phyloP scores from a whole-genome alignment of 2,329 filamentous ascomycete genomes.

The Phaeosphaeria sp. region DNA sequence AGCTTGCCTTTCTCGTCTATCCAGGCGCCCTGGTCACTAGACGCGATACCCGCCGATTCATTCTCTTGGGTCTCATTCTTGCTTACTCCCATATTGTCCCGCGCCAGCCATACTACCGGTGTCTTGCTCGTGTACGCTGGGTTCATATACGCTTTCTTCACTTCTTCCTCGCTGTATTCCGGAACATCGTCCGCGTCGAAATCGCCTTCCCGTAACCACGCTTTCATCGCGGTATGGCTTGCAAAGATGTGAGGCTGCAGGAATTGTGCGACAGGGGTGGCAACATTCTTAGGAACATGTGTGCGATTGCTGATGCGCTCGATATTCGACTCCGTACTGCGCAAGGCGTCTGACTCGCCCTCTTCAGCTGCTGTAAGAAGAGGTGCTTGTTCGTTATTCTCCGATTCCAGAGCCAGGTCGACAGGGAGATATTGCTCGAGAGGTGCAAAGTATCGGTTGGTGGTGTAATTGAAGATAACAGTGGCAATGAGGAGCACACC shows the following conservation, averaged over 20 bases:
- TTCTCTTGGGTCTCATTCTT: conserved; percentile 40
- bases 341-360: conserved; percentile 30
- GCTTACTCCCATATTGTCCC: conserved; percentile 41
- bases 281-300: conserved; percentile 29
- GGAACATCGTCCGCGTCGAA: conserved; percentile 41
- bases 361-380: conserved; percentile 41
- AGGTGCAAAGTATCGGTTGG: conserved; percentile 44
- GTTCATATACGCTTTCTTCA: conserved; percentile 45
- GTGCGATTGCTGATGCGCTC: conserved; percentile 34
- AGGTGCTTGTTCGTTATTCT: conserved; percentile 37
- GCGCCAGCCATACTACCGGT: conserved; percentile 44
- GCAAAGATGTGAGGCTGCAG: conserved; percentile 46
- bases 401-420: conserved; percentile 33
- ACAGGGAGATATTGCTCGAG: conserved; percentile 45
- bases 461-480: conserved; percentile 40
- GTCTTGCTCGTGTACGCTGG: conserved; percentile 43
- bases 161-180: conserved; percentile 40
- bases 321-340: conserved; percentile 29
- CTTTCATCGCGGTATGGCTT: conserved; percentile 41
- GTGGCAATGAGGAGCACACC: conserved; percentile 40
- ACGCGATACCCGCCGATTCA: conserved; percentile 34
- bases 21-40: conserved; percentile 44
- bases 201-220: conserved; percentile 41
- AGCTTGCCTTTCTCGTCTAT: conserved; percentile 38
- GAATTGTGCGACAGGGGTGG: conserved; percentile 42